Evolutionary conservation across 805 yeast genomes (phyloP), one percentile per base, ranked within the genome.

Genomic region (Candida dajiaensis): DNA sequence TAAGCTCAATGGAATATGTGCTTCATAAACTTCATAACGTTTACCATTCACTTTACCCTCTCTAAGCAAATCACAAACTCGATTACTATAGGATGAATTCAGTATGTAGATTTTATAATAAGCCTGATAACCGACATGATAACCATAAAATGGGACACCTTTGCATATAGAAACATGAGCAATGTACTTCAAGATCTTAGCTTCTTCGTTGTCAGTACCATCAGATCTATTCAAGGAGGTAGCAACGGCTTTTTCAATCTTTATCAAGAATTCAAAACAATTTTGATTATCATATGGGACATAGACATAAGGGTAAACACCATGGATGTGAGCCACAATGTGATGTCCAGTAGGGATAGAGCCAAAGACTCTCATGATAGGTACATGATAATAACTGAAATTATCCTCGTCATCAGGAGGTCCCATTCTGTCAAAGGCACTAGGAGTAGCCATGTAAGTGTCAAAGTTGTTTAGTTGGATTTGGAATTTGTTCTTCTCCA

Each of bases 71-170:
- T 74, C 74, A 47, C 83, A 68, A 6, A 89, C 62, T 45, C 86
- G 71, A 4, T 76, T 67, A 18, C 71, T 65, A 53, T 79, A 77
- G 5, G 76, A 59, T 0, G 96, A 94, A 49, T 81, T 80, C 11
- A 83, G 58, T 12, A 89, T 59, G 41, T 79, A 75, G 2, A 94
- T 76, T 62, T 89, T 89, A 55, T 85, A 76, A 57, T 78, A 85
- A 1, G 76, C 65, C n/a, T 69, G 55, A 67, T 80, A 76, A 0
- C 89, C 89, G 3, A 78, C 71, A 52, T 79, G 80, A 61, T 76
- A 92, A 0, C 98, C 98, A 61, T 94, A 94, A 42, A 90, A 83
- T 0, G 95, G 92, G 0, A 78, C 71, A 0, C 84, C 97, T 51
- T 80, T 79, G 44, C 95, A 85, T 0, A 87, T 49, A 0, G 81